Evolutionary conservation across 2,329 filamentous ascomycete species (phyloP).

Genomic region (Colletotrichum sp.): DNA sequence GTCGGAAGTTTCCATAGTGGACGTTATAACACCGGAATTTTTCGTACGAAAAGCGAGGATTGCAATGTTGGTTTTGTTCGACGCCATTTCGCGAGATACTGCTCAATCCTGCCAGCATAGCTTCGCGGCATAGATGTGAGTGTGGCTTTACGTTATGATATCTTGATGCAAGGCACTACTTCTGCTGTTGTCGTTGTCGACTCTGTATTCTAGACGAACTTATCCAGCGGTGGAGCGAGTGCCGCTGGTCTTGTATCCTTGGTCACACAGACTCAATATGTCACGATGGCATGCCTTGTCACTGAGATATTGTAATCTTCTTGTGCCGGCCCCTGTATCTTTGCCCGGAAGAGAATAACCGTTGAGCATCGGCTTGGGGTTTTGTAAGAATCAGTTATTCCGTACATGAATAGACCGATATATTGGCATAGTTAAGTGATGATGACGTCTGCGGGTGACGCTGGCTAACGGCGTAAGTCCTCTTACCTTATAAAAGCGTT

Average conservation of each 20-base stretch:
- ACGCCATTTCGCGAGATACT: not conserved
- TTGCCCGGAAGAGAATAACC: not conserved
- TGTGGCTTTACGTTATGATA: not conserved
- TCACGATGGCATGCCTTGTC: not conserved
- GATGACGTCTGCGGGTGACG: not conserved
- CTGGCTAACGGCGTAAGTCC: not conserved
- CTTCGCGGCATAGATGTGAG: not conserved
- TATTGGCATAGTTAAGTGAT: not conserved
- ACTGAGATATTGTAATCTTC: not conserved
- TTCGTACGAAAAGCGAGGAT: too few species aligned
- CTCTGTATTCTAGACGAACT: not conserved
- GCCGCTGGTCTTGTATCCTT: not conserved
- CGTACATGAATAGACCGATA: not conserved
- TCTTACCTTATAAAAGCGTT: not conserved
- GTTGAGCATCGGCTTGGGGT: not conserved
- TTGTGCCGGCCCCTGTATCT: not conserved
- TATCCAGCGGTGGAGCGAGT: not conserved
- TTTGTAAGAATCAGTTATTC: not conserved
- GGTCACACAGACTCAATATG: not conserved
- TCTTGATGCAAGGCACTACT: not conserved
- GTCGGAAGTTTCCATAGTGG: not conserved
- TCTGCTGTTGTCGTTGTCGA: not conserved
- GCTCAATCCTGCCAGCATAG: not conserved
- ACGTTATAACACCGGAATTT: not conserved
- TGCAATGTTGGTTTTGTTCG: accelerated